Base-by-base conservation (phyloP, 1,284 basidiomycete species). In the Baeospora myosura region DNA sequence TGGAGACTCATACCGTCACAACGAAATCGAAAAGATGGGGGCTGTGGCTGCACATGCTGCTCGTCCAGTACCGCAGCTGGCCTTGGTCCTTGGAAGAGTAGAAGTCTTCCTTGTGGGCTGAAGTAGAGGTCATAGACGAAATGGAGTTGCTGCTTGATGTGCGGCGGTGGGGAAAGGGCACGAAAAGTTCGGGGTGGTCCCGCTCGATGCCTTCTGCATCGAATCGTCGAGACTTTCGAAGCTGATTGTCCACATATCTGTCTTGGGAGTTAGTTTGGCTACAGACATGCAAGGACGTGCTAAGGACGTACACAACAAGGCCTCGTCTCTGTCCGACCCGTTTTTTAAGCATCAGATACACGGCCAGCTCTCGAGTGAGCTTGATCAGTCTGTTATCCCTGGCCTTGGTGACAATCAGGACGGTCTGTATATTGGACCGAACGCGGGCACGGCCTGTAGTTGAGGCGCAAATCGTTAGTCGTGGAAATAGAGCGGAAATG, bases 11-110 rank as follows among this genome's bases (percentile, higher is more conserved):
- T 55, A 94, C 91, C 20, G 96, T 98, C 40, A 98, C 74, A 46
- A 98, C 96, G 60, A 99, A 96, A 64, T 99, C 96, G 57, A 99
- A 98, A 5, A 98, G 72, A 58, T 98, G 88, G 1, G 96, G 88
- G 45, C 80, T 88, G 42, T 78, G 76, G 44, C 78, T 87, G 65
- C 96, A 99, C 93, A 99, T 96, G 40, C 89, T 88, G 45, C 85
- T 82, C 0, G 93, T 98, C 96, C 96, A 98, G 61, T 95, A 99
- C 35, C 96, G 76, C 38, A 99, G 69, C 59, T 98, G 94, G 4
- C 96, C 96, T 46, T 94, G 84, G 37, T 84, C 80, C 44, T 59
- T 59, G 30, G 50, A 48, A 44, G 63, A 51, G 16, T 26, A 30
- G 6, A 54, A 48, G 8, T 71, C 65, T 33, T 72, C 69, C 44